Base-by-base conservation (phyloP, 106 monocot species). In the Phalaenopsis equestris region DNA sequence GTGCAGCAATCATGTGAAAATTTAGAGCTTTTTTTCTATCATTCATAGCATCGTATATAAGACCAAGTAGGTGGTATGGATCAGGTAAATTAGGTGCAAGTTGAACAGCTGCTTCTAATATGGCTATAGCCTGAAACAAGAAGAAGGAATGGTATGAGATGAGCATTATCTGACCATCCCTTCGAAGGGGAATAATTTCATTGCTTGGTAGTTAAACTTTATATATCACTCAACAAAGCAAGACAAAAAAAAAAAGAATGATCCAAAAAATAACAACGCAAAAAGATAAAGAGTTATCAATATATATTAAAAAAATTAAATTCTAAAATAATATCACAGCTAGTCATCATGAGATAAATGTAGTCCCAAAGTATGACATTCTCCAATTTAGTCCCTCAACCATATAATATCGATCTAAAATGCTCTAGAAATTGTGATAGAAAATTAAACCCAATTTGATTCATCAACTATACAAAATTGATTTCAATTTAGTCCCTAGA, bases 1-100 rank as follows among this genome's bases (percentile, higher is more conserved):
- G 90, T 77, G 99, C 94, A 78, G 93, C 90, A 79, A 99, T 85
- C 91, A 99, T 91, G 72, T 90, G 87, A 83, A 93, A 99, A 79
- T 91, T 91, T 75, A 95, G 47, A 72, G 99, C 89, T 77, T 87
- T 91, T 74, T 87, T 87, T 56, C 82, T 86, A 83, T 99, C 91
- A 65, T 89, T 87, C 45, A 67, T 86, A 3, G 83, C 84, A 78
- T 91, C 87, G 79, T 95, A 91, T 42, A 99, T 90, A 52, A 91
- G 85, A 64, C 95, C 99, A 75, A 99, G 95, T 42, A 91, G 79
- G 79, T 91, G 79, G 83, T 95, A 92, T 75, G 86, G 83, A 80
- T 95, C 88, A 76, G 89, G 77, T 16, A 93, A n/a, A 90, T 89
- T 90, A 45, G 99, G 99, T 75, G 91, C 92, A 87, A 93, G 85